Base-by-base conservation (phyloP, 2,329 filamentous ascomycete genomes). In the Exophiala viscosa region DNA sequence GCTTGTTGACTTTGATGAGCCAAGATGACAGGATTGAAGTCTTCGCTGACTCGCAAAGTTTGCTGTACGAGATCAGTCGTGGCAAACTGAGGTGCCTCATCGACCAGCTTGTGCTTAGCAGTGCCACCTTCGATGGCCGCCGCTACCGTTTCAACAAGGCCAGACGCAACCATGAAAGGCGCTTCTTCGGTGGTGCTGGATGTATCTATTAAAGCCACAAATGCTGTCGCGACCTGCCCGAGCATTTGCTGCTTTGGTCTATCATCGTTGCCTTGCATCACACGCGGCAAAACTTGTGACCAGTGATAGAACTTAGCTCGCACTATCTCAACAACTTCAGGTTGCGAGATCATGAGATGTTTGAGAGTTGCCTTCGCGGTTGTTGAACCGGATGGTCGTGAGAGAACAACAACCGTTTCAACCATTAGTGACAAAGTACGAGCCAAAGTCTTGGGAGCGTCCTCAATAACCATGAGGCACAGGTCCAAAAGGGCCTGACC, bases 231-330 rank as follows among this genome's bases (percentile, higher is more conserved):
- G n/a, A 99, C 79, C 57, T 92, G 88, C 23, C 80, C 79, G 20
- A 97, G 79, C 1, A 85, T 83, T 50, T 80, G 79, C 56, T 83
- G 78, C 67, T 95, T 95, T 23, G 79, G 75, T n/a, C 77, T 77
- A 61, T 96, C 90, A 62, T 97, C 90, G 60, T 84, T 86, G 7
- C 84, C 82, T 66, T 92, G 89, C 83, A 96, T 91, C 11, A 89
- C 71, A 13, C 90, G 81, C 4, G 92, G 86, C 14, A 99, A 78
- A 36, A 88, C 85, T 2, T 83, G 82, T 18, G 91, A 80, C 90
- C 91, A 96, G 47, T 84, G 84, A 67, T 92, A 87, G 1, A 95
- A 76, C 1, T 82, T 86, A 23, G 78, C 80, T 61, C 88, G 88
- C 20, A 92, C 73, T 2, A 81, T 73, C 17, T 87, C 83, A 3